phyloP scores from a whole-genome alignment of 306 rosid species.

The Amphicarpaea edgeworthii region DNA sequence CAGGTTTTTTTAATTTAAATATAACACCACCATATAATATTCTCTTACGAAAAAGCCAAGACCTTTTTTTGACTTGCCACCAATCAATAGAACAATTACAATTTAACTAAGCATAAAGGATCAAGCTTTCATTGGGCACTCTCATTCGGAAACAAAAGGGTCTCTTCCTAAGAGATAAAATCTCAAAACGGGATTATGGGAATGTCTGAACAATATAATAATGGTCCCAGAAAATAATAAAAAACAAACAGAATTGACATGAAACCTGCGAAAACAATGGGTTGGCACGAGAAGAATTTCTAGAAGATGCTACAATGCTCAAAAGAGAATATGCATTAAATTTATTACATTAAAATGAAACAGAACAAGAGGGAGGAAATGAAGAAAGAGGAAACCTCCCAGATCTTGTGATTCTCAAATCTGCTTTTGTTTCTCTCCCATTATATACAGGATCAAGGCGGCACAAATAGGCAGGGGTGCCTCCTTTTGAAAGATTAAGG shows the following conservation, averaged over 20 bases:
- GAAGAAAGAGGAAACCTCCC: not conserved
- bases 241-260: slow-evolving; percentile 15
- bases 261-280: slow-evolving; percentile 24
- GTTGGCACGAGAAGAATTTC: slow-evolving; percentile 31
- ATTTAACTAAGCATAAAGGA: slow-evolving; percentile 27
- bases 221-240: slow-evolving; percentile 3
- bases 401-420: not conserved
- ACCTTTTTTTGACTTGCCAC: not conserved
- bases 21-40: slow-evolving; percentile 29
- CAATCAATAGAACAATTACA: slow-evolving; percentile 36
- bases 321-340: no score
- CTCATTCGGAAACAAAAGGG: slow-evolving; percentile 27
- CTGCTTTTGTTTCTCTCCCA: slow-evolving; percentile 10
- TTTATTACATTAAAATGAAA: not conserved
- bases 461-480: not conserved
- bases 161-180: slow-evolving; percentile 26
- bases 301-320: slow-evolving; percentile 6
- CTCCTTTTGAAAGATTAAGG: not conserved
- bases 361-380: not conserved
- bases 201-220: not conserved
- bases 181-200: slow-evolving; percentile 4
- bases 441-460: slow-evolving; percentile 13
- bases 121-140: slow-evolving; percentile 28
- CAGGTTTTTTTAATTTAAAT: slow-evolving; percentile 33
- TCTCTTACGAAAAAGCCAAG: slow-evolving; percentile 2